These are phyloP conservation scores for Fusarium brachygibbosum DNA, from an alignment of 2,329 filamentous ascomycete genomes.

Conservation along the genomic window DNA sequence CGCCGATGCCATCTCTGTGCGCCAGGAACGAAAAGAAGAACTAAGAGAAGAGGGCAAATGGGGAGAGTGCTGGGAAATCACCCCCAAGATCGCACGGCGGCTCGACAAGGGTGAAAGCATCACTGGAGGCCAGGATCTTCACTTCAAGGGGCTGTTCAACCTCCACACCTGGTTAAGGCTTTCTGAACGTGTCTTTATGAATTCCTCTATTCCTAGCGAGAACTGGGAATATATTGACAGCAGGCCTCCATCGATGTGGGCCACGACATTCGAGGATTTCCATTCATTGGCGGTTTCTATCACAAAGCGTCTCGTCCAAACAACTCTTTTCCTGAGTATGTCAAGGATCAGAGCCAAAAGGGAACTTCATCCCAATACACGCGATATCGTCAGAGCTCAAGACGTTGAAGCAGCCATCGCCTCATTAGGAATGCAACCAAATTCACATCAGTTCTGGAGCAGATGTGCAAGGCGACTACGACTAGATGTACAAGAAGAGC, in stretches of 20 bases:
- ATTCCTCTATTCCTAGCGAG: constrained; percentile 68
- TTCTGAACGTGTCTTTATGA: constrained; percentile 81
- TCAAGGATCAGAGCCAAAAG: constrained; percentile 72
- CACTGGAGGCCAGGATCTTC: constrained; percentile 51
- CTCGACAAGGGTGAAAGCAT: constrained; percentile 47
- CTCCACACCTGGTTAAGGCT: constrained; percentile 72
- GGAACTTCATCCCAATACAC: constrained; percentile 48
- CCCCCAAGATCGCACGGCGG: constrained; percentile 53
- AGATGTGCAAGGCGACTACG: constrained; percentile 63
- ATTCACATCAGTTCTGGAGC: constrained; percentile 62
- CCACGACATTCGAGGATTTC: constrained; percentile 82
- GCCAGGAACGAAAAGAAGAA: constrained; percentile 75
- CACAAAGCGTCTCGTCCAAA: constrained; percentile 77
- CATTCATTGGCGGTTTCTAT: constrained; percentile 75
- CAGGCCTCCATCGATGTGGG: constrained; percentile 77
- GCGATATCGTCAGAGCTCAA: constrained; percentile 55
- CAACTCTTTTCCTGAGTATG: constrained; percentile 77
- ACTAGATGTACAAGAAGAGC: constrained; percentile 62
- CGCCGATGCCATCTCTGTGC: constrained; percentile 74
- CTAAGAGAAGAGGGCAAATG: constrained; percentile 70
- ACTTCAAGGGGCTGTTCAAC: constrained; percentile 70
- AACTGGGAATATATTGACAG: constrained; percentile 76
- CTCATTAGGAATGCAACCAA: constrained; percentile 59
- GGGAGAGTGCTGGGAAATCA: constrained; percentile 76
- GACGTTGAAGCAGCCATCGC: constrained; percentile 66